Conservation (phyloP, 192 early-diverging fungal species). For the Mycoemilia scoparia region DNA sequence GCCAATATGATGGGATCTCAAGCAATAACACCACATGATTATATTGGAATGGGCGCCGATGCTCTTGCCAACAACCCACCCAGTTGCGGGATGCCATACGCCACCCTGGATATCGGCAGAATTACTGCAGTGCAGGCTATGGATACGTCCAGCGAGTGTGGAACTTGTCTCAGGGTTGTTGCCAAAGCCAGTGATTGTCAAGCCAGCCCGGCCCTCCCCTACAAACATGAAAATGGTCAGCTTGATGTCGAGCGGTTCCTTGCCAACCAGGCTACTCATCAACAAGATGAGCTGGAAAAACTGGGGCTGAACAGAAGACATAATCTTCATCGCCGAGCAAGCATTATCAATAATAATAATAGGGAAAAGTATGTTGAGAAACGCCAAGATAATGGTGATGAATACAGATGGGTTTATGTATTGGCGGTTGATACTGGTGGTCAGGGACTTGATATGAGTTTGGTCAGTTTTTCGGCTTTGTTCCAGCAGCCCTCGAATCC, state of each 20-base stretch:
- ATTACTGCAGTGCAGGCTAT: slow-evolving; percentile 33
- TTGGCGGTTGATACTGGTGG: slow-evolving; percentile 36
- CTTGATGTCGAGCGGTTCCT: no score
- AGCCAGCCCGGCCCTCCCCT: no score
- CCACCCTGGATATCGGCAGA: slow-evolving; percentile 24
- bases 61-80: slow-evolving; percentile 28
- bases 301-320: no score
- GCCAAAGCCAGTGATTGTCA: no score
- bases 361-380: no score
- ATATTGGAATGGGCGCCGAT: slow-evolving; percentile 17
- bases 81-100: slow-evolving; percentile 36
- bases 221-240: no score
- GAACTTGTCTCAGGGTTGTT: slow-evolving; percentile 28
- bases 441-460: slow-evolving; percentile 29
- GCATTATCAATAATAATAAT: no score
- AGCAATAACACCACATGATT: slow-evolving; percentile 27
- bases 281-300: no score
- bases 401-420: slow-evolving; percentile 27
- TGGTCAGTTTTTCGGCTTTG: slow-evolving; percentile 24
- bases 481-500: slow-evolving; percentile 28
- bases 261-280: no score
- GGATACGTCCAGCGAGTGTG: slow-evolving; percentile 24
- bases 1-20: slow-evolving; percentile 17
- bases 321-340: no score
- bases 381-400: slow-evolving; percentile 19